A percentile compares a stretch with the other conserved stretches of the same genome.
These are phyloP conservation scores for Saccharum officinarum DNA, from an alignment of 176 grass and related monocot genomes.

Conservation along the genomic window DNA sequence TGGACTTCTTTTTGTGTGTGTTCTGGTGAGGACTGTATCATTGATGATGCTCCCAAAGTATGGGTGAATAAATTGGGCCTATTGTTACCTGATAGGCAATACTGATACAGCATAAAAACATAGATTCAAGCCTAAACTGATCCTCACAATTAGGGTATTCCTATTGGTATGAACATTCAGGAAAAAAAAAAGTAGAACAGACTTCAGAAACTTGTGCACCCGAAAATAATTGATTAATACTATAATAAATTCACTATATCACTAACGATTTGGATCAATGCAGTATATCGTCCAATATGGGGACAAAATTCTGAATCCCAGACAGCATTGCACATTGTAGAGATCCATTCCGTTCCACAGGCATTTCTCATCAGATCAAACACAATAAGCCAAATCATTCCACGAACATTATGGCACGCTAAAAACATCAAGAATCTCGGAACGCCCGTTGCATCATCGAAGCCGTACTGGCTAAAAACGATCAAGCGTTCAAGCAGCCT, in stretches of 20 bases:
- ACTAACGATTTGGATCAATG: not conserved
- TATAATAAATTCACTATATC: not conserved
- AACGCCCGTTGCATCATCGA: not conserved
- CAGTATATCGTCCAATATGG: not conserved
- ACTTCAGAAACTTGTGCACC: not conserved
- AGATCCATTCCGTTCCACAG: not conserved
- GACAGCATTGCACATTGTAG: not conserved
- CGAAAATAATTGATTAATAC: not conserved
- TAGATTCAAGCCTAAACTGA: not conserved
- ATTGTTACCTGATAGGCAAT: not conserved
- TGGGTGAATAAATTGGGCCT: not conserved
- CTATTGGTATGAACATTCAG: slow-evolving; percentile 6
- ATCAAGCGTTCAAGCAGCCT: not conserved
- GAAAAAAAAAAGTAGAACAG: not conserved
- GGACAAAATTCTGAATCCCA: not conserved
- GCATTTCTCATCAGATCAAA: not conserved
- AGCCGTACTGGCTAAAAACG: not conserved
- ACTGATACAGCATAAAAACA: not conserved
- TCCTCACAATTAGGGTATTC: not conserved
- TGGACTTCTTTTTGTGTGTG: not conserved
- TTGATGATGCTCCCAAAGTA: not conserved
- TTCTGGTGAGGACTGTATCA: not conserved
- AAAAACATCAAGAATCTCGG: not conserved
- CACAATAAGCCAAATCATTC: not conserved
- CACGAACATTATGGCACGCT: not conserved